These are phyloP conservation scores for Mycena rosella DNA, from an alignment of 768 basidiomycete genomes.

Conservation along the genomic window DNA sequence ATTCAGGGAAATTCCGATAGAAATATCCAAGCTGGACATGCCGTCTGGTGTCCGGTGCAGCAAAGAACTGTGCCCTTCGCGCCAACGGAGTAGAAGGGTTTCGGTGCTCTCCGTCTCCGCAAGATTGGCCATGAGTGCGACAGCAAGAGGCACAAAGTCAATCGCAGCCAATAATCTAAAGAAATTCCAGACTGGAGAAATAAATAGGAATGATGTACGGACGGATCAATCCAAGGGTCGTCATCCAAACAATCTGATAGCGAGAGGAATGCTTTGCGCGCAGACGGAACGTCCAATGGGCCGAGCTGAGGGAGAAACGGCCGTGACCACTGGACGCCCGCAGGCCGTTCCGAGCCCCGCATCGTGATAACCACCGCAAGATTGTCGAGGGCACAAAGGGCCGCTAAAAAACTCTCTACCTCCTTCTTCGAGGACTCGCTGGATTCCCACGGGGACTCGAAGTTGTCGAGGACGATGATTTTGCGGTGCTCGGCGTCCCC, in stretches of 20 bases:
- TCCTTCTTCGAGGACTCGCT: conserved; percentile 27
- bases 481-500: conserved; percentile 21
- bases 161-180: conserved; percentile 32
- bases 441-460: conserved; percentile 41
- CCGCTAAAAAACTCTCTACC: conserved; percentile 35
- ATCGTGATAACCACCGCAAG: conserved; percentile 38
- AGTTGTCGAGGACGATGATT: conserved; percentile 39
- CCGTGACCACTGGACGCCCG: conserved; percentile 38
- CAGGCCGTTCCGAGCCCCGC: conserved; percentile 41
- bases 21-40: conserved; percentile 36
- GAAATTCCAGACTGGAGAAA: not conserved
- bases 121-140: conserved; percentile 39
- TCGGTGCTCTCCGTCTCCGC: conserved; percentile 35
- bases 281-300: conserved; percentile 34
- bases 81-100: conserved; percentile 35
- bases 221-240: conserved; percentile 35
- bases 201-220: not conserved
- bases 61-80: conserved; percentile 35
- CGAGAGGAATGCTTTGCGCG: conserved; percentile 36
- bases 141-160: conserved; percentile 39
- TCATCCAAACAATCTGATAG: conserved; percentile 38
- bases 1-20: conserved; percentile 38
- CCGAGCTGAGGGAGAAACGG: conserved; percentile 37
- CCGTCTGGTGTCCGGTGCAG: conserved; percentile 31
- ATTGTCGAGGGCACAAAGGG: conserved; percentile 28